phyloP scores from a whole-genome alignment of 1,139 yeast species.

The Suhomyces terraborum region DNA sequence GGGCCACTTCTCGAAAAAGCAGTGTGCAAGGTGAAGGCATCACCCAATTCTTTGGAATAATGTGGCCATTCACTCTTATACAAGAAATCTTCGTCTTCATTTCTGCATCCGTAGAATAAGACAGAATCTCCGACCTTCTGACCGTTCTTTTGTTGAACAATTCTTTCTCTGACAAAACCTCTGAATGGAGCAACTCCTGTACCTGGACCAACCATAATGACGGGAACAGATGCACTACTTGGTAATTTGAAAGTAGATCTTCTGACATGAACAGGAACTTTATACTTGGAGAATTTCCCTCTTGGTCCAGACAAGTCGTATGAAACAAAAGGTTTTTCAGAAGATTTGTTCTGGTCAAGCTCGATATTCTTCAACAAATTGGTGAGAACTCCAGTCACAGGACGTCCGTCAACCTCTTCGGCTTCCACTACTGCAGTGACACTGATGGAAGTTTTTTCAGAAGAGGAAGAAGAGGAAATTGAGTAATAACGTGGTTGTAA shows the following conservation, averaged over 20 bases:
- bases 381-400: conserved; percentile 84
- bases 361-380: conserved; percentile 79
- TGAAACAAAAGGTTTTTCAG: conserved; percentile 48
- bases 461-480: conserved; percentile 84
- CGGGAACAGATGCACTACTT: conserved; percentile 78
- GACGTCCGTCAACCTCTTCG: conserved; percentile 46
- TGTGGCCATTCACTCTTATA: conserved; percentile 86
- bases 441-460: conserved; percentile 73
- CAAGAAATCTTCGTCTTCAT: conserved; percentile 68
- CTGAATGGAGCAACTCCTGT: conserved; percentile 98
- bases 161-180: conserved; percentile 87
- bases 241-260: conserved; percentile 95
- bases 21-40: conserved; percentile 66
- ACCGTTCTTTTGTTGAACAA: conserved; percentile 36
- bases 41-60: conserved; percentile 64
- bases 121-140: conserved; percentile 69
- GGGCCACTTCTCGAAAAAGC: conserved; percentile 83
- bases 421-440: conserved; percentile 94
- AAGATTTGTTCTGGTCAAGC: conserved; percentile 55
- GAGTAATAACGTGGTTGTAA: conserved; percentile 96
- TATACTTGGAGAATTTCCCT: conserved; percentile 51
- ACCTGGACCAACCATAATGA: conserved; percentile 95
- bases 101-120: conserved; percentile 87
- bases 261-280: conserved; percentile 89
- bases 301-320: conserved; percentile 87